Percentiles rank a stretch among this genome's conserved stretches.
Conservation (phyloP, 495 filamentous ascomycete species). For the Penicillium verhagenii region DNA sequence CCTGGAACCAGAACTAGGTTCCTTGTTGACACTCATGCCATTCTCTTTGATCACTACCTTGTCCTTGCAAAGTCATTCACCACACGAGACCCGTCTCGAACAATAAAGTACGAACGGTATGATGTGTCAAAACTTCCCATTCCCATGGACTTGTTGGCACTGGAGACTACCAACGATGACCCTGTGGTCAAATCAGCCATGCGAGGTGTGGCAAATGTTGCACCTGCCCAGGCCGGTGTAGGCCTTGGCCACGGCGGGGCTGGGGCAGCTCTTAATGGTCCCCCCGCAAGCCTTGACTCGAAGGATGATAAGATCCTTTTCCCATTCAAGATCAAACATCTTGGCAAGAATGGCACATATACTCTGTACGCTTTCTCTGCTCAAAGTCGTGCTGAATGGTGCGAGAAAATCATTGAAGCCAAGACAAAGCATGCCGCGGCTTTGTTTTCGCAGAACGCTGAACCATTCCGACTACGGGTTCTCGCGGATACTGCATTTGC, state of each 20-base stretch:
- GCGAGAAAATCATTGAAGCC: conserved; percentile 86
- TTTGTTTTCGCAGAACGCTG: conserved; percentile 87
- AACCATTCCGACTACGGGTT: conserved; percentile 90
- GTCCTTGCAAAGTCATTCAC: conserved; percentile 82
- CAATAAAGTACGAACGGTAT: conserved; percentile 77
- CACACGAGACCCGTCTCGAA: conserved; percentile 60
- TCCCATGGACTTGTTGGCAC: conserved; percentile 90
- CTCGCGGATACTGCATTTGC: conserved; percentile 91
- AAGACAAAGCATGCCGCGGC: conserved; percentile 90
- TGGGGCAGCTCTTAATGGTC: conserved; percentile 44
- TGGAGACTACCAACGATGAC: conserved; percentile 90
- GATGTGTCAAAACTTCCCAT: conserved; percentile 97
- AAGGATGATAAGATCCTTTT: conserved; percentile 83
- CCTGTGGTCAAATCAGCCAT: conserved; percentile 78
- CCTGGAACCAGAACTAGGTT: conserved; percentile 79
- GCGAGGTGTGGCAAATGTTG: conserved; percentile 67
- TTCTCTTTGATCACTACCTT: conserved; percentile 96
- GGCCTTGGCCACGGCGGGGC: conserved; percentile 66
- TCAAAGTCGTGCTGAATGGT: conserved; percentile 81
- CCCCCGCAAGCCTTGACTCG: conserved; percentile 52
- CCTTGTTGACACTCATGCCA: conserved; percentile 87
- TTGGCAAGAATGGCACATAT: conserved; percentile 81
- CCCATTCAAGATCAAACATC: conserved; percentile 94
- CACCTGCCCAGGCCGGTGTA: conserved; percentile 48
- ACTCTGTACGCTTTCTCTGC: conserved; percentile 79